Conservation (phyloP, 768 basidiomycete genomes). For the Rhizopogon vinicolor region DNA sequence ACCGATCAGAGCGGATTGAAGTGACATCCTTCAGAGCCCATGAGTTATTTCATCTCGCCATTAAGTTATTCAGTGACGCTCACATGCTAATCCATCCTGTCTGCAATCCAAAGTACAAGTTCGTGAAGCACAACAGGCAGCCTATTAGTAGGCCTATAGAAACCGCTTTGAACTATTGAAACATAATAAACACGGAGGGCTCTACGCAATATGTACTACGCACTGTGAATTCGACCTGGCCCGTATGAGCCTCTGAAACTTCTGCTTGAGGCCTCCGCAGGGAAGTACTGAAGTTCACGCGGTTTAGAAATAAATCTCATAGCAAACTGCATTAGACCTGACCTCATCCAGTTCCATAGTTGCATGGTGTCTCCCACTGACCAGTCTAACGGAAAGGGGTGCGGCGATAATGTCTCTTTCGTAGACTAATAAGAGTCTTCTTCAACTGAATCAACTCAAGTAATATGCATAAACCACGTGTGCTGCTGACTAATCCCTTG, state of each 20-base stretch:
- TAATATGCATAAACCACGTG: constrained; percentile 18
- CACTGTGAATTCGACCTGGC: constrained; percentile 28
- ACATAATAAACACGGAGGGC: not conserved
- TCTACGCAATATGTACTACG: not conserved
- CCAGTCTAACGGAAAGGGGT: no score
- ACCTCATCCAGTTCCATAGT: constrained; percentile 20
- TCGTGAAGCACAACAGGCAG: constrained; percentile 87
- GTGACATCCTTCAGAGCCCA: constrained; percentile 75
- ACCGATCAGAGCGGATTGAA: constrained; percentile 91
- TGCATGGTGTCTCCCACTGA: constrained; percentile 7
- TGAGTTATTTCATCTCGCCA: not conserved
- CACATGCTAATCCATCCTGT: constrained; percentile 91
- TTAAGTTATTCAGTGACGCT: constrained; percentile 13
- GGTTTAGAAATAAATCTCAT: not conserved
- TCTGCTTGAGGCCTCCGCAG: constrained; percentile 9
- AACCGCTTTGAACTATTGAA: constrained; percentile 49
- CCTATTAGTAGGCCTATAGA: constrained; percentile 79
- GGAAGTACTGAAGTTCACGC: not conserved
- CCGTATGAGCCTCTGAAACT: not conserved
- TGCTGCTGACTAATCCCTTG: constrained; percentile 17
- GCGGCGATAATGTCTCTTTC: no score
- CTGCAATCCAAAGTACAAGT: constrained; percentile 83
- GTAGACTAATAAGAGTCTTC: no score
- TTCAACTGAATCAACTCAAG: not conserved
- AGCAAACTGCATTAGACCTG: not conserved